Evolutionary conservation across 2,329 filamentous ascomycete species (phyloP), one percentile per base, ranked within the genome.

Genomic region (Trichoderma guizhouense): DNA sequence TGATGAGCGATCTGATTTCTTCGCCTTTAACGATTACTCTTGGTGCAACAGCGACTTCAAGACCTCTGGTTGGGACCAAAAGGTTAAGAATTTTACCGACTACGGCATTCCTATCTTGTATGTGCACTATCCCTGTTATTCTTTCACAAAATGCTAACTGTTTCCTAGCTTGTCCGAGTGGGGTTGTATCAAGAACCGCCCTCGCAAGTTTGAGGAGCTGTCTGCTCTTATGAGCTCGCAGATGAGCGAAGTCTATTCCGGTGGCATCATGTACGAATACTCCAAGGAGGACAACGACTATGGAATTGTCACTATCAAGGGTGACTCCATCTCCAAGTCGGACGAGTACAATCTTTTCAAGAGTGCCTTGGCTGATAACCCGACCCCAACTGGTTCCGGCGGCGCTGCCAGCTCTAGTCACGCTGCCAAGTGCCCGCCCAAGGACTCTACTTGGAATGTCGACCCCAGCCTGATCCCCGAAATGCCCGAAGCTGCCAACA

Each of bases 181-280:
- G 80, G 96, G 96, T 74, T 99, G 96, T 86, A 94, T 80, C 83
- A 92, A 88, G 79, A 94, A 93, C 86, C 89, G 85, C 73, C 80
- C 81, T 61, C 95, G 95, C 77, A 85, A 91, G 78, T 99, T 97
- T 79, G 86, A 90, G 72, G 95, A 98, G 84, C 84, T 98, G 67
- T 82, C 83, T 62, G 87, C 95, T 60, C 86, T 99, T 72, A 98
- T 98, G 91, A 89, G 85, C 82, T 83, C 82, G 24, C 81, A 97
- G 73, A 98, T 98, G 95, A 94, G 92, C 8, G 77, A 82, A 21
- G 94, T 98, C 78, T 98, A 97, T 88, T 98, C 95, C 53, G 96
- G 96, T 78, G 96, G 96, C 81, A 89, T 99, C 51, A 93, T 98
- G 82, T 99, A 98, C 84, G 95, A 98, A 83, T 99, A 97, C 86